Base-by-base conservation (phyloP, 73 alveolate genomes). In the Paramecium tetraurelia region DNA sequence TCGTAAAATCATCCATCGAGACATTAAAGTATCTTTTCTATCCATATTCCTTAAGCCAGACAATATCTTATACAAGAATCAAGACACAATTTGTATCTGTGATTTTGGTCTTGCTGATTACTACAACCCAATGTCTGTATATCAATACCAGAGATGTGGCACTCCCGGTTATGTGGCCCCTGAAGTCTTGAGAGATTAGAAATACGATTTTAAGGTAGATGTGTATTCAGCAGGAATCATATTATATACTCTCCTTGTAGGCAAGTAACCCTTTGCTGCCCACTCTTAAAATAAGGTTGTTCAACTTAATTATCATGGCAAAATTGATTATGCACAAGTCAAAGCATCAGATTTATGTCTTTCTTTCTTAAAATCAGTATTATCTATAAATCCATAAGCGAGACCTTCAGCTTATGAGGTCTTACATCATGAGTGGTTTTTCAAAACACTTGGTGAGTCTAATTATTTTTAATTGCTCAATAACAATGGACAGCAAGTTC, bases 141-240 rank as follows among this genome's bases (percentile, higher is more conserved):
- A 89, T 50, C 38, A 89, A 41, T 89, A 71, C 46, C 18, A 89
- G 57, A 68, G 87, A 33, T 89, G 87, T 71, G 94, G 94, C 6
- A 80, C 94, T 22, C 94, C 94, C 18, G 90, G 90, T 18, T 87
- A 76, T 87, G 90, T 87, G 12, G 94, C 94, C 12, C 94, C 94
- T 12, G 94, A 87, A 41, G 72, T 87, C 3, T 75, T 87, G 10
- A 87, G 90, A 38, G 90, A 87, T 87, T 41, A 33, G 29, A 80
- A 87, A 76, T 87, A 87, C 77, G 94, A 87, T 48, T 70, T 21
- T 36, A 87, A 58, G 16, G 92, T 87, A 3, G 94, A 87, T 69
- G 57, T 58, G 6, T 87, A 70, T 69, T 70, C 92, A 36, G 72
- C 94, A 31, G 94, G 94, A 22, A 80, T 69, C 16, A 87, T 69